Conservation (phyloP, 805 yeast genomes). For the Cyberlindnera sargentensis region DNA sequence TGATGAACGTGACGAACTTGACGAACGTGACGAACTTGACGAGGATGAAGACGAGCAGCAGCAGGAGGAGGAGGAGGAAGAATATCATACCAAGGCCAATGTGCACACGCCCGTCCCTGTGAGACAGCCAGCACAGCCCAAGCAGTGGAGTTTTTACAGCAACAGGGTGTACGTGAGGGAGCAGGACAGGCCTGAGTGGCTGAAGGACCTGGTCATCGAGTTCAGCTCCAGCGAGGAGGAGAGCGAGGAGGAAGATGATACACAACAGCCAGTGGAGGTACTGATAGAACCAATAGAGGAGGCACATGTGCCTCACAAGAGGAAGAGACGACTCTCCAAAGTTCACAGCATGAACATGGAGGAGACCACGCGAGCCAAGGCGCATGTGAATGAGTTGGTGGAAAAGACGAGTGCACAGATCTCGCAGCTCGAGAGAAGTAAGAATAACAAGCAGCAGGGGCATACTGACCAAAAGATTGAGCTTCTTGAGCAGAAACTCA, state of each 20-base stretch:
- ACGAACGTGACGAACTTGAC: not conserved
- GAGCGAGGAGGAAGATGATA: constrained; percentile 8
- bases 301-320: not conserved
- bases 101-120: not conserved
- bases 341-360: constrained; percentile 1
- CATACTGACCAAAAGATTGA: not conserved
- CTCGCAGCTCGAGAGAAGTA: not conserved
- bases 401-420: not conserved
- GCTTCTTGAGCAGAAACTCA: not conserved
- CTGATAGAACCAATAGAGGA: no score
- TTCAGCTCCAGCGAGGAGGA: constrained; percentile 19
- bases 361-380: constrained; percentile 1
- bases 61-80: not conserved
- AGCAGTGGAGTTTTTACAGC: constrained; percentile 6
- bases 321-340: constrained; percentile 5
- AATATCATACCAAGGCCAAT: not conserved
- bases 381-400: not conserved
- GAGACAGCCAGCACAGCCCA: not conserved
- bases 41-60: not conserved
- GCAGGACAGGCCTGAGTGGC: constrained; percentile 19
- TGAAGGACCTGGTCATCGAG: constrained; percentile 18
- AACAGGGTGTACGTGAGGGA: constrained; percentile 13
- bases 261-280: no score
- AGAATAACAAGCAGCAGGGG: not conserved
- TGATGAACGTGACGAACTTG: not conserved